These are phyloP conservation scores for Mitragyna speciosa DNA, from an alignment of 257 asterid genomes.

Conservation along the genomic window DNA sequence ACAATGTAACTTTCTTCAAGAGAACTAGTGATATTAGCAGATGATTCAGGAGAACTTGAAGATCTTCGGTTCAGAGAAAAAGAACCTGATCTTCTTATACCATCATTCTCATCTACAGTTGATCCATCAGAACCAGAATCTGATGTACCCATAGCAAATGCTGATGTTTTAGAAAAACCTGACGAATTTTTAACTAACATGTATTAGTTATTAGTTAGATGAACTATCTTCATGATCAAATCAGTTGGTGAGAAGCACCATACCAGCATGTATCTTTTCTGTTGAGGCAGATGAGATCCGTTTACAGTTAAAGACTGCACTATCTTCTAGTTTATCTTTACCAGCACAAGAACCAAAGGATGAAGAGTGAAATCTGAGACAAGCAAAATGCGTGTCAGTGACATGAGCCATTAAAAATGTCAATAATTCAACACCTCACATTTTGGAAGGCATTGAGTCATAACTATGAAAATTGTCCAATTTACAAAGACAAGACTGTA, in stretches of 20 bases:
- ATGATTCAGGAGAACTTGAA: slow-evolving; percentile 27
- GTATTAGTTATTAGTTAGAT: neutral
- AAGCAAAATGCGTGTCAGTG: neutral
- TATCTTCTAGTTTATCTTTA: slow-evolving; percentile 32
- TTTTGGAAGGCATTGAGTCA: neutral
- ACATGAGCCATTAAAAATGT: slow-evolving; percentile 3
- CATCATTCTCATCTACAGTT: slow-evolving; percentile 32
- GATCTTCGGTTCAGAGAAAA: slow-evolving; percentile 20
- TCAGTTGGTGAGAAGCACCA: slow-evolving; percentile 1
- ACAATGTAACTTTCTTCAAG: slow-evolving; percentile 34
- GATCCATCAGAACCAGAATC: slow-evolving; percentile 26
- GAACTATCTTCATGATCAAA: neutral
- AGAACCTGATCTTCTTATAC: slow-evolving; percentile 32
- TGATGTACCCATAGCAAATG: slow-evolving; percentile 13
- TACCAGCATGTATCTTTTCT: slow-evolving; percentile 31
- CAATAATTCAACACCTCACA: neutral
- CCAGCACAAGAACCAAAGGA: slow-evolving; percentile 22
- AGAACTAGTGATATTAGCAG: slow-evolving; percentile 27
- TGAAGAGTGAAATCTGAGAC: slow-evolving; percentile 20
- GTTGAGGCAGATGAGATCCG: slow-evolving; percentile 12
- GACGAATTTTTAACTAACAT: neutral
- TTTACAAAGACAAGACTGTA: neutral
- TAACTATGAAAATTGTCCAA: neutral
- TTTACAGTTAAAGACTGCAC: slow-evolving; percentile 23
- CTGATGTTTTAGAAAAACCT: slow-evolving; percentile 27